Conservation (phyloP, 768 basidiomycete species). For the Pleurotus cornucopiae region DNA sequence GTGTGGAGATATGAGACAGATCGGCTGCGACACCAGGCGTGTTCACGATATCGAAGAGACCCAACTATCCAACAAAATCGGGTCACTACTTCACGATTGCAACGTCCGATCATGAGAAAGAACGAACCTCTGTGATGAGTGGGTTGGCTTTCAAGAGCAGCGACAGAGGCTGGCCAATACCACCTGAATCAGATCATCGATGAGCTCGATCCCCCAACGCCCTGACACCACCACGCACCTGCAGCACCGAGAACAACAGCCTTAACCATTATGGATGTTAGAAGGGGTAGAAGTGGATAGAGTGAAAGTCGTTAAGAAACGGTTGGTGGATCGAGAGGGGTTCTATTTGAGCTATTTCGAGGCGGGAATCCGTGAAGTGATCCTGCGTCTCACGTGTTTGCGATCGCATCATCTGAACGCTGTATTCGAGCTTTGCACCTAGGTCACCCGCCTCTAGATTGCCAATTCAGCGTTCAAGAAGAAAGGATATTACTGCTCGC, state of each 20-base stretch:
- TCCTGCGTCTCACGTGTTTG: conserved; percentile 4
- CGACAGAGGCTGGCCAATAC: conserved; percentile 95
- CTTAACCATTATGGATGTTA: conserved; percentile 47
- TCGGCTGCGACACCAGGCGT: conserved; percentile 97
- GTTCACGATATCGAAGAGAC: conserved; percentile 94
- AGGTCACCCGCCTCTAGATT: too few relatives aligned
- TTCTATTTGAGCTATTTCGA: neutral
- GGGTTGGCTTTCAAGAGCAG: conserved; percentile 88
- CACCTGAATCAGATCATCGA: conserved; percentile 46
- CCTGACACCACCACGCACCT: conserved; percentile 40
- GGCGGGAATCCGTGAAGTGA: conserved; percentile 8
- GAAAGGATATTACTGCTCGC: too few relatives aligned
- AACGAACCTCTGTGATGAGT: conserved; percentile 65
- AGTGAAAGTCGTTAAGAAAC: conserved; percentile 7
- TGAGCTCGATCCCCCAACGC: conserved; percentile 7
- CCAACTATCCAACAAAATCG: conserved; percentile 45
- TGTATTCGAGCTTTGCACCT: neutral
- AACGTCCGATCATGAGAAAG: neutral
- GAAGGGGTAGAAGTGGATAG: neutral
- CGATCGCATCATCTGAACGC: conserved; percentile 1
- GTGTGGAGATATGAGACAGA: conserved; percentile 89
- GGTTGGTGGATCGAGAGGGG: neutral
- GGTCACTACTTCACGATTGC: conserved; percentile 1
- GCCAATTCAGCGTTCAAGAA: too few relatives aligned
- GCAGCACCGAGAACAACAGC: conserved; percentile 96